phyloP scores from a whole-genome alignment of 75 land plant genomes.

The Picea sitchensis region DNA sequence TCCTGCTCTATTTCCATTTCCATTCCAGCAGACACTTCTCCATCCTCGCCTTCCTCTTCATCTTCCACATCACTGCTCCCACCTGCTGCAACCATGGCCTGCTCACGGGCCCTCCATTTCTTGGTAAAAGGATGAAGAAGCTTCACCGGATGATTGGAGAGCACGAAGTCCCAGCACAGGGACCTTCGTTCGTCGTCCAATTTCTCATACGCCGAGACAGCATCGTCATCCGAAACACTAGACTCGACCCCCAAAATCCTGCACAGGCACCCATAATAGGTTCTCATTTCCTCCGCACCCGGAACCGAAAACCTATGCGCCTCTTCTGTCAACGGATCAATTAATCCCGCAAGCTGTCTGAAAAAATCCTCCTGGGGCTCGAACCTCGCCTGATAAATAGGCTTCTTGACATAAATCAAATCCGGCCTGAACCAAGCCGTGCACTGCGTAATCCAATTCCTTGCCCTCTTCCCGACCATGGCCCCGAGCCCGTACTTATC shows the following conservation, averaged over 20 bases:
- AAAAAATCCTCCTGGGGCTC: slow-evolving; percentile 90
- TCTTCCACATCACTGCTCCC: slow-evolving; percentile 33
- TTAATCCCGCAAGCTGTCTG: slow-evolving; percentile 30
- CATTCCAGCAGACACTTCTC: neutral
- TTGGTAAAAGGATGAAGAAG: slow-evolving; percentile 72
- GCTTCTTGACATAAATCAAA: slow-evolving; percentile 76
- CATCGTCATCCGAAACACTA: slow-evolving; percentile 63
- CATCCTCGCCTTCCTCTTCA: slow-evolving; percentile 14
- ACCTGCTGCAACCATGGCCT: slow-evolving; percentile 53
- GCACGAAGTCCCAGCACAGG: slow-evolving; percentile 61
- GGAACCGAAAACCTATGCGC: slow-evolving; percentile 26
- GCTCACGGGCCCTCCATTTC: slow-evolving; percentile 68
- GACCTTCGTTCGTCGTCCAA: slow-evolving; percentile 67
- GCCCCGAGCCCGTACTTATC: slow-evolving; percentile 70
- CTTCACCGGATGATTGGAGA: slow-evolving; percentile 61
- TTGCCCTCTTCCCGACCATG: slow-evolving; percentile 41
- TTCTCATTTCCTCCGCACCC: slow-evolving; percentile 29
- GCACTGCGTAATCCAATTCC: slow-evolving; percentile 57
- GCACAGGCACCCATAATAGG: slow-evolving; percentile 76
- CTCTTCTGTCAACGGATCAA: slow-evolving; percentile 58
- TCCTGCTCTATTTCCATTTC: neutral
- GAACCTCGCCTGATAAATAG: slow-evolving; percentile 76
- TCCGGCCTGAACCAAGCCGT: slow-evolving; percentile 96
- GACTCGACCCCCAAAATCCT: slow-evolving; percentile 59
- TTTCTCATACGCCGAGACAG: slow-evolving; percentile 60